A percentile compares a stretch with the other conserved stretches of the same genome.
These are phyloP conservation scores for Solanum habrochaites DNA, from an alignment of 257 asterid genomes.

Conservation along the genomic window DNA sequence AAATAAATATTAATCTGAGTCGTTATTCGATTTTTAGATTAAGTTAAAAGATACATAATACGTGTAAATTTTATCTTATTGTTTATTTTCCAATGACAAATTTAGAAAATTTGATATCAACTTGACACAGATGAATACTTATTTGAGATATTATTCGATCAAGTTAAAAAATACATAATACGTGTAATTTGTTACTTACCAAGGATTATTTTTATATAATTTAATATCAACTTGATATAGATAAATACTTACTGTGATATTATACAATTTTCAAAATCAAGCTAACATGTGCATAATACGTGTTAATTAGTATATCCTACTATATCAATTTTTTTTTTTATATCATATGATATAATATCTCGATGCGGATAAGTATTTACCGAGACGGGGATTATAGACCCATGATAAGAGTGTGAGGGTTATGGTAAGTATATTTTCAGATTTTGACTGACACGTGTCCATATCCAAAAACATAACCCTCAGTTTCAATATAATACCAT, in stretches of 20 bases:
- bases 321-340: background rate
- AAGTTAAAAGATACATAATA: no score
- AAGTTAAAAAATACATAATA: background rate
- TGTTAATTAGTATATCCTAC: background rate
- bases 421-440: background rate
- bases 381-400: no score
- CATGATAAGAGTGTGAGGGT: background rate
- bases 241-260: fast-evolving
- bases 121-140: fast-evolving
- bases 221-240: background rate
- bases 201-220: background rate
- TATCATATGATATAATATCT: background rate
- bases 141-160: background rate
- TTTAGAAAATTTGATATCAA: background rate
- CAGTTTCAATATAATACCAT: constrained; percentile 4
- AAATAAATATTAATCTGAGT: background rate
- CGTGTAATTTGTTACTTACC: background rate
- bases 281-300: background rate
- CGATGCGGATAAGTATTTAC: background rate
- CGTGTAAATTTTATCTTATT: no score
- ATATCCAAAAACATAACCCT: background rate
- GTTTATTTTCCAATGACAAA: no score
- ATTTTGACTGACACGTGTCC: background rate
- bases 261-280: background rate
- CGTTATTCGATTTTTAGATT: no score